Base-by-base conservation (phyloP, 305 asterid genomes). In the Fraxinus platypoda region DNA sequence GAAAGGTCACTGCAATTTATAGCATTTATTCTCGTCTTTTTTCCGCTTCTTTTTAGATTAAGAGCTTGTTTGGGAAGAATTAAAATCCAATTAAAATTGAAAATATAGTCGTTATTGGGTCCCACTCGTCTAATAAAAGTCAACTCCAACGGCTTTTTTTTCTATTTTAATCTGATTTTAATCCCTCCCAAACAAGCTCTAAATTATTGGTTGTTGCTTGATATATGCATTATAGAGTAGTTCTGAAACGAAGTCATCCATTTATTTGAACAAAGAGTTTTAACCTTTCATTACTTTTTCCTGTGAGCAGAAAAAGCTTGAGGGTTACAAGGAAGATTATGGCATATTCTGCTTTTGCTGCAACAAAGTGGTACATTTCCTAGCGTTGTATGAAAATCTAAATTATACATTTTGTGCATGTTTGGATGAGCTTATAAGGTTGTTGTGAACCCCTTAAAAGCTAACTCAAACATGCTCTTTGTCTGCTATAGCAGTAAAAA, bases 341-440 rank as follows among this genome's bases (percentile, higher is more conserved):
- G 97, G 91, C 81, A 93, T 96, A 78, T 89, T 78, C 84, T 96
- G 98, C 87, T 38, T 77, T 52, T 88, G 93, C 84, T 96, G 99
- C 88, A 43, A 89, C 2, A 74, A 82, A 76, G 94, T 92, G 98
- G 99, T 96, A 91, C 3, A 83, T 77, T 77, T 38, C 21, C 19
- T 75, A 74, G 41, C 13, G 17, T 80, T 46, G 3, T 77, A 11
- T 15, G 35, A n/a, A 21, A 4, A 9, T 78, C 31, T 43, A 49
- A 49, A 62, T 37, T 43, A 4, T 49, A 17, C n/a, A 52, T 76
- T 26, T 8, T 15, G 35, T 46, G 68, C 3, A 15, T 4, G 6
- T 5, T 19, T 23, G 26, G 4, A 76, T 46, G 57, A 13, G 79
- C 79, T 41, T 12, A 75, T 75, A 23, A 15, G 30, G n/a, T 12